These are phyloP conservation scores for Penicillium nucicola DNA, from an alignment of 495 filamentous ascomycete species.

Conservation along the genomic window DNA sequence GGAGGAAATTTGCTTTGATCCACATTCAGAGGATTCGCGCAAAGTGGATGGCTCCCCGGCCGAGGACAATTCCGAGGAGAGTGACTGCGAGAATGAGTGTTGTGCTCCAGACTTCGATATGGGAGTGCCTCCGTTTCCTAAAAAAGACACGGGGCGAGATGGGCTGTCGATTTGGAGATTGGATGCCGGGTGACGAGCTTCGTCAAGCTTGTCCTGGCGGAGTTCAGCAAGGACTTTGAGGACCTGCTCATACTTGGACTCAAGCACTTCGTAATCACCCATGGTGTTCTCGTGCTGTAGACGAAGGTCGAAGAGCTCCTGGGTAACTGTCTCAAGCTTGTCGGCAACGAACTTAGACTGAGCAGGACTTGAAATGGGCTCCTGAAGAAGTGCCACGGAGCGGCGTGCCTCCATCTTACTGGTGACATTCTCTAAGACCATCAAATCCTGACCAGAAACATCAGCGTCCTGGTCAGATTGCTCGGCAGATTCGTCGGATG, in stretches of 20 bases:
- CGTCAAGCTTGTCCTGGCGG: constrained; percentile 77
- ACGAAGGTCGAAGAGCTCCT: constrained; percentile 87
- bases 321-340: constrained; percentile 87
- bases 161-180: constrained; percentile 43
- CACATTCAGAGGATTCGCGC: constrained; percentile 56
- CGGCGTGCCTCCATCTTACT: constrained; percentile 26
- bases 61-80: constrained; percentile 94
- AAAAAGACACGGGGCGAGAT: constrained; percentile 83
- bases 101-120: constrained; percentile 71
- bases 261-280: constrained; percentile 76
- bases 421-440: constrained; percentile 30
- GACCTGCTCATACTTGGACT: constrained; percentile 87
- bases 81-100: constrained; percentile 86
- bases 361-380: constrained; percentile 61
- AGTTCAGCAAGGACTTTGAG: constrained; percentile 75
- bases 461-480: constrained; percentile 11
- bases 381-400: constrained; percentile 14
- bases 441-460: constrained; percentile 24
- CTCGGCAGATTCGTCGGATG: constrained; percentile 32
- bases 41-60: constrained; percentile 77
- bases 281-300: constrained; percentile 85
- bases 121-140: constrained; percentile 74
- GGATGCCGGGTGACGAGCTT: constrained; percentile 64
- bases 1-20: constrained; percentile 24
- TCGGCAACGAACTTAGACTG: constrained; percentile 85